These are phyloP conservation scores for Beauveria sp. DNA, from an alignment of 2,329 filamentous ascomycete species.

Conservation along the genomic window DNA sequence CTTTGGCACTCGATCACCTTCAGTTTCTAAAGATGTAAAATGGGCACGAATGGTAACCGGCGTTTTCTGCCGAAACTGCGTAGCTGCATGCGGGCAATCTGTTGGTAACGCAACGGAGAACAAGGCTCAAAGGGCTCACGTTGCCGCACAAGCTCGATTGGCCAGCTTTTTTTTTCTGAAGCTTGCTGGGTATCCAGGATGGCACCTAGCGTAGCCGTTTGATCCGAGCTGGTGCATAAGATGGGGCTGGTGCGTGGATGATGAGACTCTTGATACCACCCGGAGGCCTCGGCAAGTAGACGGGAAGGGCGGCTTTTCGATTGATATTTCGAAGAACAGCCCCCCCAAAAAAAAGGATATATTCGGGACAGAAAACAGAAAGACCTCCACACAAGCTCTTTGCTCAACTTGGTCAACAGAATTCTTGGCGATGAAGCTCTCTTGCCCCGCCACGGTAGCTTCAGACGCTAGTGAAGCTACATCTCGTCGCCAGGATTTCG, in stretches of 20 bases:
- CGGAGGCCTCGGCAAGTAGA: background rate
- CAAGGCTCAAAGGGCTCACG: background rate
- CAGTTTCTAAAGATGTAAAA: too few relatives aligned
- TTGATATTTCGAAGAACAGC: background rate
- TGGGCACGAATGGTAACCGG: too few relatives aligned
- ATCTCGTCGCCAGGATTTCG: background rate
- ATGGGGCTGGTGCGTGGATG: background rate
- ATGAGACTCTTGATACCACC: background rate
- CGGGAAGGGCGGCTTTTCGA: background rate
- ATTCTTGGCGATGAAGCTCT: background rate
- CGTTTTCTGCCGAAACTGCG: background rate
- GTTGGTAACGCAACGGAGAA: background rate
- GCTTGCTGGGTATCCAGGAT: background rate
- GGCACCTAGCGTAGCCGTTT: constrained; percentile 4
- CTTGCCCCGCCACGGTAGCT: background rate
- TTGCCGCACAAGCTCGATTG: too few relatives aligned
- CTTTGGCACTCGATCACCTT: too few relatives aligned
- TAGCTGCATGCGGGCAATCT: background rate
- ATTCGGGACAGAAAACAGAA: background rate
- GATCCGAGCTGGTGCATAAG: constrained; percentile 1
- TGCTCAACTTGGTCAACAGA: background rate
- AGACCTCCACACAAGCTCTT: background rate
- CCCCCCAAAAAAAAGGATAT: background rate
- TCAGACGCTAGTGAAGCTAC: background rate
- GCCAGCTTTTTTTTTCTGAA: background rate